These are phyloP conservation scores for Wallemia hederae DNA, from an alignment of 1,284 basidiomycete species.

Conservation along the genomic window DNA sequence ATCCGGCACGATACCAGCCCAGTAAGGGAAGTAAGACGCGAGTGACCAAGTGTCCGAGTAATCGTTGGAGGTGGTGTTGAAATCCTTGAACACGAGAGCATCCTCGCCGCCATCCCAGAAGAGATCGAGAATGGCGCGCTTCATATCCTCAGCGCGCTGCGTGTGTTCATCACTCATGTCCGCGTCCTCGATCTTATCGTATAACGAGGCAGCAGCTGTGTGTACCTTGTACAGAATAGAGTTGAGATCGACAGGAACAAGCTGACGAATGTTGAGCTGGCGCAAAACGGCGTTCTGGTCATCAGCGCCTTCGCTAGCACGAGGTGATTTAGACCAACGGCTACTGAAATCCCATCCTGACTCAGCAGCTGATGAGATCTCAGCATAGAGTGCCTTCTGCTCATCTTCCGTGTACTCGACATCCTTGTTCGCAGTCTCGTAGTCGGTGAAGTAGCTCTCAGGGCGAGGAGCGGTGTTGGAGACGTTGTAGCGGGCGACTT, in stretches of 20 bases:
- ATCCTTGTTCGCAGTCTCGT: slow-evolving; percentile 34
- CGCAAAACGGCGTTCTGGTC: slow-evolving; percentile 28
- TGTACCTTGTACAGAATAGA: slow-evolving; percentile 33
- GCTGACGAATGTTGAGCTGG: slow-evolving; percentile 36
- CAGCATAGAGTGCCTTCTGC: slow-evolving; percentile 44
- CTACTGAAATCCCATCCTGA: slow-evolving; percentile 20
- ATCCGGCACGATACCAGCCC: slow-evolving; percentile 53
- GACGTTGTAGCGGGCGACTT: slow-evolving; percentile 11
- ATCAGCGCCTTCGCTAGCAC: not conserved
- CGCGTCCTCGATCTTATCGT: slow-evolving; percentile 6
- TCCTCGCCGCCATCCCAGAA: slow-evolving; percentile 46
- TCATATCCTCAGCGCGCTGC: slow-evolving; percentile 27
- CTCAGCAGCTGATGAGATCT: slow-evolving; percentile 66
- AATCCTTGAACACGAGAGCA: slow-evolving; percentile 58
- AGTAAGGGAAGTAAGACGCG: slow-evolving; percentile 56
- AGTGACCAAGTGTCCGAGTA: slow-evolving; percentile 34
- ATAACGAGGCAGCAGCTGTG: slow-evolving; percentile 21
- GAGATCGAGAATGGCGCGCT: slow-evolving; percentile 47
- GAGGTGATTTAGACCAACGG: slow-evolving; percentile 21
- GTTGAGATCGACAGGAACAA: slow-evolving; percentile 50
- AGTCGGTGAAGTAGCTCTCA: slow-evolving; percentile 43
- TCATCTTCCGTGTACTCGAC: slow-evolving; percentile 25
- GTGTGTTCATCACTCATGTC: slow-evolving; percentile 24
- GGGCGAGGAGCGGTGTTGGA: slow-evolving; percentile 61
- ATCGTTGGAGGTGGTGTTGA: slow-evolving; percentile 34